Evolutionary conservation across 257 asterid genomes (phyloP), one percentile per base, ranked within the genome.

Genomic region (Handroanthus guayacan): DNA sequence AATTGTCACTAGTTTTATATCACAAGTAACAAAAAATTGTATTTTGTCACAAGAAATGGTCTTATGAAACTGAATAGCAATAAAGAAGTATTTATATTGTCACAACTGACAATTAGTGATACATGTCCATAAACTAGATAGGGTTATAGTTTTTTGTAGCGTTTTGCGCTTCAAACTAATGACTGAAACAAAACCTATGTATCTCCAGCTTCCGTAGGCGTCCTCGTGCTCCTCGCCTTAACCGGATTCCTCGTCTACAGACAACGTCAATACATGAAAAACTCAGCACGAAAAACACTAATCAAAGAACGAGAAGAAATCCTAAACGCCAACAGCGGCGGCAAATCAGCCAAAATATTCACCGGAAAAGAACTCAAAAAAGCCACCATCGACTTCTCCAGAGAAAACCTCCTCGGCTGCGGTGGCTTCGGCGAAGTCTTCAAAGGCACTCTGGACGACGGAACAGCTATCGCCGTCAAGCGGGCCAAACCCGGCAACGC

Each of bases 391-490:
- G 89, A 88, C 65, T 90, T 90, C 64, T 38, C 75, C 74, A 67
- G 43, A 3, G 93, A 88, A 9, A 85, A 83, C 20, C 78, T 88
- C 5, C 88, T 90, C 3, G 93, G 93, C 11, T 65, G 79, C 0
- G 93, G 92, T 14, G 95, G 91, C 65, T 89, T 89, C n/a, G 92
- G 92, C 0, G 91, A 89, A 76, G 95, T 89, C 38, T 89, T 84
- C 66, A 87, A 80, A 78, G 95, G 91, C 18, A 83, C 44, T 3
- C 79, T 89, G 5, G 90, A 87, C 0, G 91, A 87, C 8, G 90
- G 90, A 31, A 83, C 79, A 0, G 61, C 60, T 4, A 69, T 86
- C n/a, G 96, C 96, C 0, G 89, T 88, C 6, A 90, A 90, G 72
- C 78, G 90, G 6, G 90, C 93, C 39, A 88, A 88, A 71, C 88